These are phyloP conservation scores for Austroboletus novae-zelandiae DNA, from an alignment of 1,284 basidiomycete species.

Conservation along the genomic window DNA sequence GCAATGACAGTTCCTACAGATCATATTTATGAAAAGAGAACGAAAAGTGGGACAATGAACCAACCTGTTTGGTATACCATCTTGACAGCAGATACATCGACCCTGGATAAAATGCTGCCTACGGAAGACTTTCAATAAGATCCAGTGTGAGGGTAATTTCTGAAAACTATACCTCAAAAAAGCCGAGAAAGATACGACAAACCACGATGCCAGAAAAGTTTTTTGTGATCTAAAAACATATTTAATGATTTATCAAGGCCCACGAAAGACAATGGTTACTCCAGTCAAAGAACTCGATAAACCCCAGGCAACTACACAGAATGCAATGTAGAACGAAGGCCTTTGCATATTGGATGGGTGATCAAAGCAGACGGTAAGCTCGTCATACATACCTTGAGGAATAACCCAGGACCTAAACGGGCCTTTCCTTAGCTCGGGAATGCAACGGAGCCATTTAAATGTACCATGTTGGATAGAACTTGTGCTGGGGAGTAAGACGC, in stretches of 20 bases:
- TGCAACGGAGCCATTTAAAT: slow-evolving; percentile 6
- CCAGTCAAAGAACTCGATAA: slow-evolving; percentile 61
- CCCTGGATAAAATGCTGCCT: slow-evolving; percentile 66
- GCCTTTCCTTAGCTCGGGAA: not conserved
- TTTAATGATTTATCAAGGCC: not conserved
- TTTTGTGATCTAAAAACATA: slow-evolving; percentile 43
- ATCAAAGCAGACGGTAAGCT: too few species aligned
- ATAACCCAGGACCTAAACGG: slow-evolving; percentile 48
- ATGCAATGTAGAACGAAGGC: slow-evolving; percentile 61
- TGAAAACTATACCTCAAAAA: slow-evolving; percentile 48
- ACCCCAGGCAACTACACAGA: slow-evolving; percentile 61
- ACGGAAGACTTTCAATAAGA: too few species aligned
- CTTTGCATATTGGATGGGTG: slow-evolving; percentile 38
- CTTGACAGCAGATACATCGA: slow-evolving; percentile 59
- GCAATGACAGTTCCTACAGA: slow-evolving; percentile 59
- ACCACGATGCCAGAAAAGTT: slow-evolving; percentile 55
- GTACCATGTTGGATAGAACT: slow-evolving; percentile 65
- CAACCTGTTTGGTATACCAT: slow-evolving; percentile 64
- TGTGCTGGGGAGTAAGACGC: slow-evolving; percentile 61
- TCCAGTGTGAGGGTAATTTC: too few species aligned
- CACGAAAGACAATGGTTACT: slow-evolving; percentile 38
- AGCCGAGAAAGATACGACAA: slow-evolving; percentile 60
- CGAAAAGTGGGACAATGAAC: not conserved
- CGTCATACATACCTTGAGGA: slow-evolving; percentile 40
- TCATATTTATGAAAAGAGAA: not conserved